Base-by-base conservation (phyloP, 129 eudicot genomes). In the Gnaphalium uliginosum region DNA sequence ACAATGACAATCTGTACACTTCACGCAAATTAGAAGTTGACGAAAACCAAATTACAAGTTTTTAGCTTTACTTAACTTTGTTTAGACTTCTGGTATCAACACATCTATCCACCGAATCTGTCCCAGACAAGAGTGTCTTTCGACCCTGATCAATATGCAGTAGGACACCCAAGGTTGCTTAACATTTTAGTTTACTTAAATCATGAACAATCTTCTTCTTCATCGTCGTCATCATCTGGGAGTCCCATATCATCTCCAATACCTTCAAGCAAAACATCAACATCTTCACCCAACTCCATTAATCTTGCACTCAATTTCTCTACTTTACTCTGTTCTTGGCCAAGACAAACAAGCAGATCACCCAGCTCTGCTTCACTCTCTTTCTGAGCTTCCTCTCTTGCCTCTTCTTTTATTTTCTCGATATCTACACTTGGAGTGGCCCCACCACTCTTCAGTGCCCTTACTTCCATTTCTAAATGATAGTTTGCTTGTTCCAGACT, bases 241-340 rank as follows among this genome's bases (percentile, higher is more conserved):
- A 76, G 41, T 54, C 67, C 96, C 0, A 74, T 41, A 23, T 93
- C 98, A 32, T 93, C 98, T 50, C 95, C 98, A 0, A 93, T 76
- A 24, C 95, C 98, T 83, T 90, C 98, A 29, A 94, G 91, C 83
- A 94, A 81, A 17, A 77, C 74, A 22, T 94, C 96, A 11, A 94
- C 97, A 66, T 94, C 96, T 73, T 90, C 96, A 0, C 96, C 96
- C 81, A 94, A 76, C 78, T 94, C 97, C 78, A 76, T 8, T 39
- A 94, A 78, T 79, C 93, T 84, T 2, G 88, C 71, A 58, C 86
- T 87, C 75, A 89, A 85, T 72, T 79, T 89, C 83, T 92, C 96
- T 26, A 90, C 98, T 79, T 85, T 89, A 79, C 90, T 94, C 82
- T 94, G 98, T 68, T 94, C 98, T 87, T 92, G 98, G 21, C 98